These are phyloP conservation scores for Nicotiana otophora DNA, from an alignment of 257 asterid genomes.

Conservation along the genomic window DNA sequence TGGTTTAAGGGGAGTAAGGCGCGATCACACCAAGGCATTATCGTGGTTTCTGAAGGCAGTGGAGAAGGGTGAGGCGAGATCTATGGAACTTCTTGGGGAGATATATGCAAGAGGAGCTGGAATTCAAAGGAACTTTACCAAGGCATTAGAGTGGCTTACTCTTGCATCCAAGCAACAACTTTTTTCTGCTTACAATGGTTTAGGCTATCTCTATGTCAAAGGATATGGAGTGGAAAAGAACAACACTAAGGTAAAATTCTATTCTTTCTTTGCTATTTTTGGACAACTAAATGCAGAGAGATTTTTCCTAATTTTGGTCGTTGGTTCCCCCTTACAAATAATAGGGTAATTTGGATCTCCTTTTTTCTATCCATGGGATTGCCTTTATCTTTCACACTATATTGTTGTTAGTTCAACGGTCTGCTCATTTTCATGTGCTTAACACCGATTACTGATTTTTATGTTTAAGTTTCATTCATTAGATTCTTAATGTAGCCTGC, in stretches of 20 bases:
- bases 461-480: neutral
- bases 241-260: conserved; percentile 54
- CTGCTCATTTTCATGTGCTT: neutral
- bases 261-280: conserved; percentile 2
- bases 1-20: conserved; percentile 92
- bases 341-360: neutral
- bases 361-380: conserved; percentile 5
- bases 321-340: neutral
- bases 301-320: neutral
- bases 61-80: conserved; percentile 88
- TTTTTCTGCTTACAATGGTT: conserved; percentile 91
- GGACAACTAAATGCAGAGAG: neutral
- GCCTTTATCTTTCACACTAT: neutral
- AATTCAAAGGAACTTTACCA: conserved; percentile 84
- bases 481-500: neutral
- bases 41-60: conserved; percentile 90
- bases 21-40: conserved; percentile 87
- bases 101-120: conserved; percentile 97
- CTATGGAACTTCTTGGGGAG: conserved; percentile 99
- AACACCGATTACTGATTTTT: neutral
- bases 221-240: conserved; percentile 98
- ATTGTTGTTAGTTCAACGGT: neutral
- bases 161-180: conserved; percentile 89
- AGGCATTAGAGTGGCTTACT: conserved; percentile 92
- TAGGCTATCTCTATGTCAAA: conserved; percentile 92